Conservation (phyloP, 768 basidiomycete genomes). For the Calocybe gangraenosa region DNA sequence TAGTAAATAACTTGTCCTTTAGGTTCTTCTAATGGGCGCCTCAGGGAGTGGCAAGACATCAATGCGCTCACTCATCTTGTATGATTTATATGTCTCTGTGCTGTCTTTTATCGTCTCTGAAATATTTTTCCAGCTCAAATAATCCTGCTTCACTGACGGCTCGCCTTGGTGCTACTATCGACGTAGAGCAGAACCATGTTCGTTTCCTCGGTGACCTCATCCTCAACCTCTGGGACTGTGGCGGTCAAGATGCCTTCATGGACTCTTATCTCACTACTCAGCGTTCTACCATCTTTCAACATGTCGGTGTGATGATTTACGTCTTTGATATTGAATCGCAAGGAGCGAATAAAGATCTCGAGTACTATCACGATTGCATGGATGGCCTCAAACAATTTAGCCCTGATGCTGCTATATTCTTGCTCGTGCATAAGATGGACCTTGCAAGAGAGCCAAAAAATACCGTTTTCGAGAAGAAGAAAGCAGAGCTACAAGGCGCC, state of each 20-base stretch:
- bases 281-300: conserved; percentile 91
- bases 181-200: conserved; percentile 97
- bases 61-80: conserved; percentile 99
- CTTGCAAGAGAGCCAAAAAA: conserved; percentile 65
- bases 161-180: conserved; percentile 93
- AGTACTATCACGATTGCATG: conserved; percentile 91
- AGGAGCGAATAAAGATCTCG: conserved; percentile 81
- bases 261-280: conserved; percentile 93
- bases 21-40: conserved; percentile 99
- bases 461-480: conserved; percentile 65
- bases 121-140: conserved; percentile 63
- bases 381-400: conserved; percentile 75
- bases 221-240: conserved; percentile 98
- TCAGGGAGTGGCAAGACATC: conserved; percentile 94
- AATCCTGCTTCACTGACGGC: conserved; percentile 90
- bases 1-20: conserved; percentile 19
- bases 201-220: conserved; percentile 95
- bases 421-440: conserved; percentile 98
- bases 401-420: conserved; percentile 80
- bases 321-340: conserved; percentile 93
- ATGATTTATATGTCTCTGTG: conserved; percentile 28
- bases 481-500: conserved; percentile 65
- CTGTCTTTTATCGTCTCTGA: conserved; percentile 1
- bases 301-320: conserved; percentile 97
- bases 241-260: conserved; percentile 97